phyloP scores from a whole-genome alignment of 148 eudicot species.

The Pouteria glomerata region DNA sequence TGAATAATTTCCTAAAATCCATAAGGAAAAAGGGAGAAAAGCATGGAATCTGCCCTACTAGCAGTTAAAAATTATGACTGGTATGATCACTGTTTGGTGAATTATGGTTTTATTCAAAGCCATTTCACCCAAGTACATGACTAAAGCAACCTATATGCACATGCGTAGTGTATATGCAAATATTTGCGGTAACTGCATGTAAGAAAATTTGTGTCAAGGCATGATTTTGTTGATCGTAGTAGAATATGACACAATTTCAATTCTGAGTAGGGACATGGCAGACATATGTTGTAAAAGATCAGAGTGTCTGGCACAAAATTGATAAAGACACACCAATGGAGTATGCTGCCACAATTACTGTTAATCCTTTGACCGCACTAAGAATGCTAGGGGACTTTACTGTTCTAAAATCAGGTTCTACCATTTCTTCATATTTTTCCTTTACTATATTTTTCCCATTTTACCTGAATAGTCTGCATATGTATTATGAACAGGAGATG shows the following conservation, averaged over 20 bases:
- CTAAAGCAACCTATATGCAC: not conserved
- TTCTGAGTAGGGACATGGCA: slow-evolving; percentile 75
- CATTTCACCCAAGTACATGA: not conserved
- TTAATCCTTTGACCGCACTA: slow-evolving; percentile 85
- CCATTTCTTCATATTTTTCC: slow-evolving; percentile 2
- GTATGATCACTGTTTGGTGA: not conserved
- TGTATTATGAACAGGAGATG: slow-evolving; percentile 54
- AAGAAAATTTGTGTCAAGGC: not conserved
- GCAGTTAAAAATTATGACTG: not conserved
- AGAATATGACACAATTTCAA: slow-evolving; percentile 5
- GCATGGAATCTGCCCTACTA: not conserved
- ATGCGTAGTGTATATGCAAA: not conserved
- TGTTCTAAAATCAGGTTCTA: slow-evolving; percentile 58
- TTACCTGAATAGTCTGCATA: slow-evolving; percentile 8
- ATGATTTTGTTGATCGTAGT: not conserved
- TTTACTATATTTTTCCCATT: not conserved
- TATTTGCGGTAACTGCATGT: not conserved
- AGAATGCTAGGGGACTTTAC: slow-evolving; percentile 79
- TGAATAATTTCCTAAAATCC: not conserved
- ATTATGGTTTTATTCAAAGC: not conserved
- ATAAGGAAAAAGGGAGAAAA: not conserved
- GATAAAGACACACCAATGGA: slow-evolving; percentile 59
- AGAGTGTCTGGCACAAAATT: slow-evolving; percentile 80
- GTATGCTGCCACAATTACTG: slow-evolving; percentile 85
- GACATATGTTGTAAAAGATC: slow-evolving; percentile 72